Conservation (phyloP, 805 yeast genomes). For the Sungouiozyma intestinalis region DNA sequence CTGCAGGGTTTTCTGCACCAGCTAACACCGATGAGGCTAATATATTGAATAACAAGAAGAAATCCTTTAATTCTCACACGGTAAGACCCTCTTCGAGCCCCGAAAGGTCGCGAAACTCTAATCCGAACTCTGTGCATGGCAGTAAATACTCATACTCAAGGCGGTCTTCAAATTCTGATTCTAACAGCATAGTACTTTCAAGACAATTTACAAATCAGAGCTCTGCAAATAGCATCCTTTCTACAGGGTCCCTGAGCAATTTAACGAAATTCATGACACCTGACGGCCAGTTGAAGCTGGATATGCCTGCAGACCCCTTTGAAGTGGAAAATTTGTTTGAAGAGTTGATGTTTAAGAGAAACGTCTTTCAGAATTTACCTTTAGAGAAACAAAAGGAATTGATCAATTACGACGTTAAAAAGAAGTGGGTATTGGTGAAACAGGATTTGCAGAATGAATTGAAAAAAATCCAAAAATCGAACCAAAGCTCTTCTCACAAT, state of each 20-base stretch:
- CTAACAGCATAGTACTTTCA: slow-evolving; percentile 7
- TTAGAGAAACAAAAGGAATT: slow-evolving; percentile 66
- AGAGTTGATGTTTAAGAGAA: slow-evolving; percentile 74
- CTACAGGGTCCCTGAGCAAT: slow-evolving; percentile 22
- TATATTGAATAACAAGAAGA: background rate
- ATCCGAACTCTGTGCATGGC: slow-evolving; percentile 11
- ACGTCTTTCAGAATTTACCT: slow-evolving; percentile 54
- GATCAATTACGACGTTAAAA: slow-evolving; percentile 60
- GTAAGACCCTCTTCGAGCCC: background rate
- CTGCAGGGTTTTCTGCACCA: background rate
- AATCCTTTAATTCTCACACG: background rate
- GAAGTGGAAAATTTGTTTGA: slow-evolving; percentile 67
- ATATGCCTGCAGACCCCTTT: slow-evolving; percentile 54
- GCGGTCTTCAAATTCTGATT: slow-evolving; percentile 7
- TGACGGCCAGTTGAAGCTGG: slow-evolving; percentile 34
- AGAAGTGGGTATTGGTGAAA: slow-evolving; percentile 84
- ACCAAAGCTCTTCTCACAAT: slow-evolving; percentile 3
- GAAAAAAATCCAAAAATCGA: slow-evolving; percentile 40
- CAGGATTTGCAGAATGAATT: slow-evolving; percentile 77
- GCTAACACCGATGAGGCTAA: background rate
- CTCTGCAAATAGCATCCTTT: slow-evolving; percentile 17
- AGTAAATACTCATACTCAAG: slow-evolving; percentile 20
- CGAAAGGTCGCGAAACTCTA: background rate
- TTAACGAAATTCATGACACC: slow-evolving; percentile 20
- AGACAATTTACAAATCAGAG: slow-evolving; percentile 23